A percentile compares a stretch with the other conserved stretches of the same genome.
Conservation (phyloP, 768 basidiomycete species). For the Sutorius australiensis region DNA sequence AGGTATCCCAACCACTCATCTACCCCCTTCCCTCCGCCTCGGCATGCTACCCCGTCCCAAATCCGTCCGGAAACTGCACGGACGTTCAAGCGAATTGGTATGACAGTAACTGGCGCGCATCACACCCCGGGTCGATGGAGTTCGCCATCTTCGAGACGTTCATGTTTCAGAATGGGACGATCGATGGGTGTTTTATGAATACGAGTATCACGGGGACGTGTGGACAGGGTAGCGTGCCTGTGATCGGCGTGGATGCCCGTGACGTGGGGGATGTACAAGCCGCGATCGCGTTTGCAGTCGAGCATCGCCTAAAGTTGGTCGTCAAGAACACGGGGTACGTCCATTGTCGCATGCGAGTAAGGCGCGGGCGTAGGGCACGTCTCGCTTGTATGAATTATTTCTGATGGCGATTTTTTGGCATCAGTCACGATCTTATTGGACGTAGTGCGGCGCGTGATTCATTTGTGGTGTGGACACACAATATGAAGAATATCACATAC, state of each 20-base stretch:
- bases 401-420: no score
- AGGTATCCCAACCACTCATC: constrained; percentile 43
- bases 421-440: no score
- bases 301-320: no score
- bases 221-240: constrained; percentile 16
- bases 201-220: constrained; percentile 22
- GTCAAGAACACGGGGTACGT: no score
- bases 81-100: constrained; percentile 24
- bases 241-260: constrained; percentile 16
- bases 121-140: constrained; percentile 41
- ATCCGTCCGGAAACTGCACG: constrained; percentile 38
- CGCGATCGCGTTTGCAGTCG: no score
- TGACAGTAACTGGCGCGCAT: constrained; percentile 39
- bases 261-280: constrained; percentile 10
- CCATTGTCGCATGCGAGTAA: no score
- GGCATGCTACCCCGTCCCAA: constrained; percentile 37
- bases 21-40: constrained; percentile 39
- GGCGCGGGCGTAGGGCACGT: no score
- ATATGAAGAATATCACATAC: no score
- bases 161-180: constrained; percentile 41
- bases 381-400: no score
- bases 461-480: no score
- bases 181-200: constrained; percentile 37
- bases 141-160: constrained; percentile 31
- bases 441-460: no score